phyloP scores from a whole-genome alignment of 2,329 filamentous ascomycete species.

The Ascochyta clinopodiicola region DNA sequence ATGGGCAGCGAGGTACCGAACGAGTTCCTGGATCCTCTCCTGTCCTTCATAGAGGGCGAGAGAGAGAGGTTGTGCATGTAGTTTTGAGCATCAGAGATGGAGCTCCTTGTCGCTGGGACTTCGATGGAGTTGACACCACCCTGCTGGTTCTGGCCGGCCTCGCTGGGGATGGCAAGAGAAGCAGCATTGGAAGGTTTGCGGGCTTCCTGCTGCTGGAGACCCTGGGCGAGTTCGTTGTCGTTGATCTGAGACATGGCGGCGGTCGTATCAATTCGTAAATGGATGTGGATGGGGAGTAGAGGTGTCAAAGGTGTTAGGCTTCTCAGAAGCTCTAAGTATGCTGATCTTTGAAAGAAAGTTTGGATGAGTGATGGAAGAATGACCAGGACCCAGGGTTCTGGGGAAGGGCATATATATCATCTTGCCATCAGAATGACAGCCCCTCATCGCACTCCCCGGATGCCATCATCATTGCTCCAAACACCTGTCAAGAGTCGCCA shows the following conservation, averaged over 20 bases:
- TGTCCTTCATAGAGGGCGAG: constrained; percentile 70
- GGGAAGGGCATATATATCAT: constrained; percentile 36
- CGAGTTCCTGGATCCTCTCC: constrained; percentile 75
- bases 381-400: constrained; percentile 26
- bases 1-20: constrained; percentile 77
- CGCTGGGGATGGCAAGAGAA: constrained; percentile 40
- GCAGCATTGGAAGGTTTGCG: constrained; percentile 27
- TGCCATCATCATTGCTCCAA: constrained; percentile 30
- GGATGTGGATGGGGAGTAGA: not conserved
- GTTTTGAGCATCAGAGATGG: constrained; percentile 70
- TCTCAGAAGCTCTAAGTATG: constrained; percentile 18
- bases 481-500: constrained; percentile 22
- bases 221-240: constrained; percentile 61
- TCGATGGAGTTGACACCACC: constrained; percentile 63
- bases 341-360: constrained; percentile 14
- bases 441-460: constrained; percentile 21
- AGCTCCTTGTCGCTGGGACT: constrained; percentile 71
- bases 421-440: constrained; percentile 11
- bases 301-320: constrained; percentile 2
- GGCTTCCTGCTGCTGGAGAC: constrained; percentile 38
- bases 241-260: constrained; percentile 65
- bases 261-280: constrained; percentile 3
- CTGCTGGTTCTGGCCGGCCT: constrained; percentile 33
- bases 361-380: constrained; percentile 17
- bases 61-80: constrained; percentile 78